phyloP scores from a whole-genome alignment of 1,284 basidiomycete species.

The Ustilago nuda region DNA sequence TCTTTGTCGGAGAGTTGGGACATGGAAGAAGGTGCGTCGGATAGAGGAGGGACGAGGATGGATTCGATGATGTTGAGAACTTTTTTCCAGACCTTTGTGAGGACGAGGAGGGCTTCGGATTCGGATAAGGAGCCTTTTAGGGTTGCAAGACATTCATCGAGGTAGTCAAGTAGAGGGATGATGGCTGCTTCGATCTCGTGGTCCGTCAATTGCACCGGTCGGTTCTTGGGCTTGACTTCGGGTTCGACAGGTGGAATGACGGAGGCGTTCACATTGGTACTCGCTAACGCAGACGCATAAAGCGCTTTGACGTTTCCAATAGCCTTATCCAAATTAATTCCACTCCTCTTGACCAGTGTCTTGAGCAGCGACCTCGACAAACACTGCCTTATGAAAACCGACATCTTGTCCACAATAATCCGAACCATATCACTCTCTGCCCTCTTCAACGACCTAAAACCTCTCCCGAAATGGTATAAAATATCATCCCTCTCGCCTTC shows the following conservation, averaged over 20 bases:
- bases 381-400: slow-evolving; percentile 89
- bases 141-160: slow-evolving; percentile 91
- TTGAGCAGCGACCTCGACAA: slow-evolving; percentile 80
- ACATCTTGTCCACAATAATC: slow-evolving; percentile 99
- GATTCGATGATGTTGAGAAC: slow-evolving; percentile 88
- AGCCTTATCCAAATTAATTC: slow-evolving; percentile 66
- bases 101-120: slow-evolving; percentile 82
- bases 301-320: slow-evolving; percentile 67
- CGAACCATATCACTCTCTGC: slow-evolving; percentile 96
- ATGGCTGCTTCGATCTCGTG: slow-evolving; percentile 95
- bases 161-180: slow-evolving; percentile 91
- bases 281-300: slow-evolving; percentile 63
- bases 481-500: slow-evolving; percentile 98
- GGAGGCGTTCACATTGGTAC: slow-evolving; percentile 56
- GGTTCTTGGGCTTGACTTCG: slow-evolving; percentile 51
- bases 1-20: slow-evolving; percentile 91
- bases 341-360: slow-evolving; percentile 65
- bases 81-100: slow-evolving; percentile 96
- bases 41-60: slow-evolving; percentile 89
- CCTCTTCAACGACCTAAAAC: slow-evolving; percentile 91
- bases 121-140: slow-evolving; percentile 85
- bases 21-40: slow-evolving; percentile 89
- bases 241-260: slow-evolving; percentile 64
- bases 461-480: slow-evolving; percentile 95
- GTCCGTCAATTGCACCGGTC: slow-evolving; percentile 83